Evolutionary conservation across 1,284 basidiomycete genomes (phyloP).

Genomic region (Polyporus tsugae): DNA sequence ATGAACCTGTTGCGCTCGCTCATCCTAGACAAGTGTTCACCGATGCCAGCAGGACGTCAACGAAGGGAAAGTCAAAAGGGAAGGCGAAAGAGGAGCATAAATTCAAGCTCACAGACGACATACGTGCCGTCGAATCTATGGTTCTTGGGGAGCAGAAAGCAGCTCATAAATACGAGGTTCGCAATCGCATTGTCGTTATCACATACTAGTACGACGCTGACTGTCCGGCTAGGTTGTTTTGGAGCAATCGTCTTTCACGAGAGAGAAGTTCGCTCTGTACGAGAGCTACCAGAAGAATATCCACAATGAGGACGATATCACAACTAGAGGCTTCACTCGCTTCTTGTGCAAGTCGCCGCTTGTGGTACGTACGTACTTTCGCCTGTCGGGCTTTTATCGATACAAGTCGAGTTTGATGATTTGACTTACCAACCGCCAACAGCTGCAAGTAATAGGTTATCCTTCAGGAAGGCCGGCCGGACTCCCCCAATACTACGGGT

Average conservation of each 20-base stretch:
- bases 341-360: constrained; percentile 59
- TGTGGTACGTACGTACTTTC: background rate
- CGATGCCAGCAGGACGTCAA: constrained; percentile 2
- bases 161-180: constrained; percentile 62
- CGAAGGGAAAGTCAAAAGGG: constrained; percentile 10
- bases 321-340: constrained; percentile 61
- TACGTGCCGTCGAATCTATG: constrained; percentile 55
- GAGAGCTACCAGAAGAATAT: constrained; percentile 80
- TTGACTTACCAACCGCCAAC: background rate
- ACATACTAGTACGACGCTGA: background rate
- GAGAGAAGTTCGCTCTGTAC: constrained; percentile 85
- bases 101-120: constrained; percentile 51
- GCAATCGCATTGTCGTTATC: constrained; percentile 14
- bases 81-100: constrained; percentile 15
- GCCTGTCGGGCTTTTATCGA: background rate
- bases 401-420: background rate
- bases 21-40: background rate
- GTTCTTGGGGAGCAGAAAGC: constrained; percentile 37
- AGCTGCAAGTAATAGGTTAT: constrained; percentile 68
- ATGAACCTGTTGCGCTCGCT: background rate
- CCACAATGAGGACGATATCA: constrained; percentile 74
- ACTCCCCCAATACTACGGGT: constrained; percentile 81
- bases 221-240: constrained; percentile 63
- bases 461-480: constrained; percentile 52
- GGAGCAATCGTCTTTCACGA: constrained; percentile 77